A percentile compares a stretch with the other conserved stretches of the same genome.
Conservation (phyloP, 176 grass and related monocot genomes). For the Aegilops speltoides region DNA sequence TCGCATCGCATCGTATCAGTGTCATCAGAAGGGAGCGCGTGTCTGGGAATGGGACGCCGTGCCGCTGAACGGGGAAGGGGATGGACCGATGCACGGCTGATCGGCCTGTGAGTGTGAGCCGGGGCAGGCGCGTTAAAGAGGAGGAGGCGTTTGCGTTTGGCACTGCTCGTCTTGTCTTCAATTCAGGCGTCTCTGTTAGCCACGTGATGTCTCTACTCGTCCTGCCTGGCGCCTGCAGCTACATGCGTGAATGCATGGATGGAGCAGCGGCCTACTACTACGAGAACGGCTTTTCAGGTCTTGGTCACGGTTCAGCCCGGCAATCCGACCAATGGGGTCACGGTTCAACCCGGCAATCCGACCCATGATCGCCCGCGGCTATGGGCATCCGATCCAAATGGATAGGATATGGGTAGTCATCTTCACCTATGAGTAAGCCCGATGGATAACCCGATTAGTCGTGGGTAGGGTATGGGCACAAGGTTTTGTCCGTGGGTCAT, state of each 20-base stretch:
- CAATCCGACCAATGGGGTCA: too few species aligned
- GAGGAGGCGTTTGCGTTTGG: slow-evolving; percentile 14
- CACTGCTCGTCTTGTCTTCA: slow-evolving; percentile 18
- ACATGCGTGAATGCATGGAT: neutral
- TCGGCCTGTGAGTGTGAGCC: neutral
- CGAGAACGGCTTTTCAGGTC: neutral
- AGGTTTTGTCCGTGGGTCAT: too few species aligned
- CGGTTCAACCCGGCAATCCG: too few species aligned
- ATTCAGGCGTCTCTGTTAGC: slow-evolving; percentile 1
- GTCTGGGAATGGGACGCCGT: neutral
- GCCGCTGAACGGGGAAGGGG: neutral
- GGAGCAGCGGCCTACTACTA: neutral
- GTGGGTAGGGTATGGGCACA: too few species aligned
- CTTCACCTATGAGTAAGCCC: too few species aligned
- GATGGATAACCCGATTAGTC: too few species aligned
- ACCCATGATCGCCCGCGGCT: too few species aligned
- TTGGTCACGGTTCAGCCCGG: neutral
- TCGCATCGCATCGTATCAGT: neutral
- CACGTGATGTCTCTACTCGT: slow-evolving; percentile 25
- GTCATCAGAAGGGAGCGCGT: neutral
- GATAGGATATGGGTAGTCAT: too few species aligned
- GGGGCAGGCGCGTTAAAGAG: neutral
- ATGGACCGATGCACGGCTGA: neutral
- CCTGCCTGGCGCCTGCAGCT: neutral
- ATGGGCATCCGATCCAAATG: too few species aligned